Conservation (phyloP, 768 basidiomycete genomes). For the Aureoboletus auriporus region DNA sequence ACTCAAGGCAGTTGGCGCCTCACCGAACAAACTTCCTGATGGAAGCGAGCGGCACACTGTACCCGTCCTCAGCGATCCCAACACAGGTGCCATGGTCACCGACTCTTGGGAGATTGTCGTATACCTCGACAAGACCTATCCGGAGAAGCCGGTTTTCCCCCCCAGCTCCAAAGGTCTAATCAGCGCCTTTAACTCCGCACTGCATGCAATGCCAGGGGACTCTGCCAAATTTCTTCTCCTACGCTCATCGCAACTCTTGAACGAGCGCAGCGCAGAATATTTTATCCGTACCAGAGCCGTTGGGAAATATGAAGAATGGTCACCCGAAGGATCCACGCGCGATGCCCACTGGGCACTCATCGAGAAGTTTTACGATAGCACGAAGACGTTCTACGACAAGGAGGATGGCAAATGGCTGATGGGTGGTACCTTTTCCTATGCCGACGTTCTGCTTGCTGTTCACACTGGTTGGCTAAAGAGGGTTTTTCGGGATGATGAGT, state of each 20-base stretch:
- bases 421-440: slow-evolving; percentile 29
- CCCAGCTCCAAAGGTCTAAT: no score
- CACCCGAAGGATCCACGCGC: slow-evolving; percentile 32
- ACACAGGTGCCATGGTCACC: no score
- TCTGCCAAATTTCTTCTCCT: no score
- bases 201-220: no score
- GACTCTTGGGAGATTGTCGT: no score
- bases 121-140: no score
- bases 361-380: slow-evolving; percentile 10
- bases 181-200: no score
- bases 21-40: no score
- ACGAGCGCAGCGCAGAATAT: slow-evolving; percentile 32
- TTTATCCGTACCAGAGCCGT: slow-evolving; percentile 34
- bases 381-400: slow-evolving; percentile 20
- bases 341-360: slow-evolving; percentile 24
- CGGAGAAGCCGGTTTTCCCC: no score
- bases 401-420: slow-evolving; percentile 27
- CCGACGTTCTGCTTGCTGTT: slow-evolving; percentile 25
- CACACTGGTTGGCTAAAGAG: slow-evolving; percentile 14
- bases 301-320: slow-evolving; percentile 29
- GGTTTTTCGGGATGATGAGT: slow-evolving; percentile 22
- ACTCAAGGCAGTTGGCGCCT: no score
- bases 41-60: no score
- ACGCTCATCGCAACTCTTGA: slow-evolving; percentile 20
- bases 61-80: no score